phyloP scores from a whole-genome alignment of 257 asterid genomes.

The Scutellaria galericulata region DNA sequence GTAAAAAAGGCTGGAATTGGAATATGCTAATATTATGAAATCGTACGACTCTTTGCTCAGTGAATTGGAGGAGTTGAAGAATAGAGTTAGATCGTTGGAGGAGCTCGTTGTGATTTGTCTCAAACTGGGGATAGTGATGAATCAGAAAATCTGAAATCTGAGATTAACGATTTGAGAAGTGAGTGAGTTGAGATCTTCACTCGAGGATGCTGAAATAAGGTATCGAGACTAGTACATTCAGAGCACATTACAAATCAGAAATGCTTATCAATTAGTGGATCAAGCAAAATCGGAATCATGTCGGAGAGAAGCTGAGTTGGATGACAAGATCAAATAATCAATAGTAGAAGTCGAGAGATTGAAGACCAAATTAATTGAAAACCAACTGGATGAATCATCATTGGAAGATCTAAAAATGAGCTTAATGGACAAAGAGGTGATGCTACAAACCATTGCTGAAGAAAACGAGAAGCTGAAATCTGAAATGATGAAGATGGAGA shows the following conservation, averaged over 20 bases:
- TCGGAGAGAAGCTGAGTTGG: conserved; percentile 58
- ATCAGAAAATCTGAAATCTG: conserved; percentile 34
- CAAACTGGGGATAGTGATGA: conserved; percentile 33
- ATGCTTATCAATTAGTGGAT: conserved; percentile 70
- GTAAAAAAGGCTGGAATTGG: conserved; percentile 49
- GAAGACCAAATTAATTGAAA: conserved; percentile 45
- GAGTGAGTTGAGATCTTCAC: conserved; percentile 51
- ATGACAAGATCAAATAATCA: conserved; percentile 47
- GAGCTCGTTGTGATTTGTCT: conserved; percentile 44
- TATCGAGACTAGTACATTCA: conserved; percentile 66
- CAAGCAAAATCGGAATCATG: conserved; percentile 51
- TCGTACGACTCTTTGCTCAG: conserved; percentile 47
- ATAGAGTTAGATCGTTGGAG: conserved; percentile 57
- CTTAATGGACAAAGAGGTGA: conserved; percentile 52
- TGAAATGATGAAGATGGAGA: conserved; percentile 39
- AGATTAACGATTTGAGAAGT: conserved; percentile 41
- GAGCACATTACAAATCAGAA: conserved; percentile 68
- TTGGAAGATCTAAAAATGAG: conserved; percentile 49
- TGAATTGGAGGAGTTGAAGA: conserved; percentile 69
- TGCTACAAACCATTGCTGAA: conserved; percentile 48
- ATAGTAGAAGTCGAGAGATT: conserved; percentile 53
- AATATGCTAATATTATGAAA: conserved; percentile 46
- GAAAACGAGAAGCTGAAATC: conserved; percentile 66
- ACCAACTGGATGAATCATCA: conserved; percentile 33
- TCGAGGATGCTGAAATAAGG: conserved; percentile 71